Conservation (phyloP, 2,329 filamentous ascomycete species). For the Cytospora chrysosperma region DNA sequence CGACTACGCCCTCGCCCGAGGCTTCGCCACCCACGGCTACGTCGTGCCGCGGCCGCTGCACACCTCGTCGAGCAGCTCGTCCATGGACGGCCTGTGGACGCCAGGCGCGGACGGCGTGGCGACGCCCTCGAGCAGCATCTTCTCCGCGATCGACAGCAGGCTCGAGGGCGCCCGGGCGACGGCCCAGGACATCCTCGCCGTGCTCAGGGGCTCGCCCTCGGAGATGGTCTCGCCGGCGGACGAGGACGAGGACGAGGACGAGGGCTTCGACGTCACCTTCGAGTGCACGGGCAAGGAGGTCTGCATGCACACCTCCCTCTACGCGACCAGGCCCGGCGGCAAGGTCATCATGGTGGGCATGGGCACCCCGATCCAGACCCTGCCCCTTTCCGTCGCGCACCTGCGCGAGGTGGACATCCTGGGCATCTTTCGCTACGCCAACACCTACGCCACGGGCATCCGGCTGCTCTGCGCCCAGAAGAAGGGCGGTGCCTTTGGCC, state of each 20-base stretch:
- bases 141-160: slow-evolving; percentile 44
- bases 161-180: slow-evolving; percentile 51
- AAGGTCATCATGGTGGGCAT: slow-evolving; percentile 77
- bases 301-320: slow-evolving; percentile 74
- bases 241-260: slow-evolving; percentile 38
- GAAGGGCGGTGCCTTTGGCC: slow-evolving; percentile 40
- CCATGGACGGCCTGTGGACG: slow-evolving; percentile 47
- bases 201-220: slow-evolving; percentile 35
- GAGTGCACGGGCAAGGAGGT: slow-evolving; percentile 76
- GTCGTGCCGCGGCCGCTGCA: slow-evolving; percentile 49
- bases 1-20: slow-evolving; percentile 56
- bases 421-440: slow-evolving; percentile 76
- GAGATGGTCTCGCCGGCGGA: slow-evolving; percentile 23
- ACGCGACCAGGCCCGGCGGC: slow-evolving; percentile 67
- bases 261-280: slow-evolving; percentile 68
- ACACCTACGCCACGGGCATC: slow-evolving; percentile 73
- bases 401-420: slow-evolving; percentile 74
- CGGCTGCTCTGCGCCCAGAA: slow-evolving; percentile 52
- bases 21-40: slow-evolving; percentile 60
- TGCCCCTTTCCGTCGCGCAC: slow-evolving; percentile 70
- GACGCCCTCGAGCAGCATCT: slow-evolving; percentile 47
- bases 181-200: slow-evolving; percentile 49
- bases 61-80: slow-evolving; percentile 44
- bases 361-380: slow-evolving; percentile 73
- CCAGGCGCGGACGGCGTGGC: slow-evolving; percentile 41